Evolutionary conservation across 345 rosid genomes (phyloP).

Genomic region (Eutrema heterophyllum): DNA sequence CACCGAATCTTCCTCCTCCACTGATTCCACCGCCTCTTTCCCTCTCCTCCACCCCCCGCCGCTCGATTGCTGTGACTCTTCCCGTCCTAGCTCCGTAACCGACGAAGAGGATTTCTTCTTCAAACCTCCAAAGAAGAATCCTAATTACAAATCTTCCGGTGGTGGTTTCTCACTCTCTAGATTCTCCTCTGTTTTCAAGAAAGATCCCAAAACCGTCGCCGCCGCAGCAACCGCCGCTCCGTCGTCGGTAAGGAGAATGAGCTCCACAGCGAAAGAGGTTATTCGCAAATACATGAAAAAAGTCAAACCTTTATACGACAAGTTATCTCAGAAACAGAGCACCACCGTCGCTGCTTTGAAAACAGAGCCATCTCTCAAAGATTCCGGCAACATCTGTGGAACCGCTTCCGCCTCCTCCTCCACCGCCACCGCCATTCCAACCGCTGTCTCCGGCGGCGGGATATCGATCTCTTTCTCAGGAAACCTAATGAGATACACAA

Average conservation of each 20-base stretch:
- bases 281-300: constrained; percentile 81
- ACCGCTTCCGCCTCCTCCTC: not conserved
- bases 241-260: constrained; percentile 67
- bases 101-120: constrained; percentile 62
- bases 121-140: constrained; percentile 22
- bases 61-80: constrained; percentile 56
- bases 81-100: constrained; percentile 79
- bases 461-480: constrained; percentile 79
- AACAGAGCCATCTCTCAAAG: constrained; percentile 23
- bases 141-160: constrained; percentile 34
- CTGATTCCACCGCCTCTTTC: constrained; percentile 57
- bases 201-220: constrained; percentile 49
- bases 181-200: constrained; percentile 86
- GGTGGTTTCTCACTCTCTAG: constrained; percentile 64
- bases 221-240: constrained; percentile 26
- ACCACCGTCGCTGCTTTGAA: not conserved
- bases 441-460: constrained; percentile 12
- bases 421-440: not conserved
- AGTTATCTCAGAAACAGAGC: constrained; percentile 61
- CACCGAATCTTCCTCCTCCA: constrained; percentile 74
- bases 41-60: constrained; percentile 45
- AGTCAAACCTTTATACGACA: constrained; percentile 91
- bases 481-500: constrained; percentile 62
- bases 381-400: constrained; percentile 1
- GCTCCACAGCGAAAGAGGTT: constrained; percentile 76